These are phyloP conservation scores for Tolypocladium tundrense DNA, from an alignment of 2,329 filamentous ascomycete genomes.

Conservation along the genomic window DNA sequence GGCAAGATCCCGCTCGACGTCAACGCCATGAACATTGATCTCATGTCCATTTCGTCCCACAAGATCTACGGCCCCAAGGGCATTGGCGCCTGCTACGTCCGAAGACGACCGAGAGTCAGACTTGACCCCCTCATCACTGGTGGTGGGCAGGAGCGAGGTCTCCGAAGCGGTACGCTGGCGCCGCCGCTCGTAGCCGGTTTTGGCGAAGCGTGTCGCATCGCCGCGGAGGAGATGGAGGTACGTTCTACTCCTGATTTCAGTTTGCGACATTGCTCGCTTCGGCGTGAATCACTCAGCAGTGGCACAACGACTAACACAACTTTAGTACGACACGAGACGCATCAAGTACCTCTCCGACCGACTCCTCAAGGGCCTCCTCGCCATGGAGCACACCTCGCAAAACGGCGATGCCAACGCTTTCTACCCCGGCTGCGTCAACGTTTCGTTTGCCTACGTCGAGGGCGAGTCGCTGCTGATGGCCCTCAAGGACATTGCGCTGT, in stretches of 20 bases:
- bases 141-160: slow-evolving; percentile 88
- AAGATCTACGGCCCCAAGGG: slow-evolving; percentile 99
- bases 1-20: slow-evolving; percentile 96
- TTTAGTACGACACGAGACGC: slow-evolving; percentile 85
- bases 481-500: slow-evolving; percentile 92
- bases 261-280: slow-evolving; percentile 3
- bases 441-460: slow-evolving; percentile 97
- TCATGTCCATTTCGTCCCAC: slow-evolving; percentile 98
- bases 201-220: slow-evolving; percentile 89
- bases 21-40: slow-evolving; percentile 93
- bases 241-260: slow-evolving; percentile 47
- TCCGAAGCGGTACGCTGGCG: slow-evolving; percentile 88
- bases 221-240: slow-evolving; percentile 83
- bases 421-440: slow-evolving; percentile 95
- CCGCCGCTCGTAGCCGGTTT: slow-evolving; percentile 85
- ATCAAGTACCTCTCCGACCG: slow-evolving; percentile 76
- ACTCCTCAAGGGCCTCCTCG: slow-evolving; percentile 69
- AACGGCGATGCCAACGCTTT: slow-evolving; percentile 78
- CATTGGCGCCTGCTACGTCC: slow-evolving; percentile 91
- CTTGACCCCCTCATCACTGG: slow-evolving; percentile 93
- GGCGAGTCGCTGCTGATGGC: slow-evolving; percentile 98
- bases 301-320: slow-evolving; percentile 10
- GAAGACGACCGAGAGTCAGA: slow-evolving; percentile 83
- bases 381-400: slow-evolving; percentile 84
- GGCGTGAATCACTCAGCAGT: not conserved